phyloP scores from a whole-genome alignment of 139 green algal species.

The Coelastrella sp. region DNA sequence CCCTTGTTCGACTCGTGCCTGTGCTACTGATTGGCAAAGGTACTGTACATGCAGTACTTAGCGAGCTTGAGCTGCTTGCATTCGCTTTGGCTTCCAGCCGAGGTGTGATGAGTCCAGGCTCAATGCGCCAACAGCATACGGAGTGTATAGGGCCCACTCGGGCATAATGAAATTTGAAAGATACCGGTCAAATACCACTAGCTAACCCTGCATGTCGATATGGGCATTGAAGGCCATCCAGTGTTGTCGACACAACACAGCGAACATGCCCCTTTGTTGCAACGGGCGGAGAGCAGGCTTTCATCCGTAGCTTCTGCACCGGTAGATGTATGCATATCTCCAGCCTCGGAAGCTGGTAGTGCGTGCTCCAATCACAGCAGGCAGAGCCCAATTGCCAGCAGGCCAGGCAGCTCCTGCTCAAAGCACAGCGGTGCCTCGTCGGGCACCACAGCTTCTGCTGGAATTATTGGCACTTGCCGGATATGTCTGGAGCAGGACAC shows the following conservation, averaged over 20 bases:
- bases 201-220: not conserved
- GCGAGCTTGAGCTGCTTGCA: not conserved
- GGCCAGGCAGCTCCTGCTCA: not conserved
- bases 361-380: not conserved
- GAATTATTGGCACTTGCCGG: not conserved
- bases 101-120: not conserved
- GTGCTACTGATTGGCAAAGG: no score
- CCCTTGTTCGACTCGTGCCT: no score
- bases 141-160: no score
- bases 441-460: not conserved
- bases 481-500: slow-evolving; percentile 32
- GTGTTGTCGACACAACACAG: not conserved
- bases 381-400: not conserved
- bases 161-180: no score
- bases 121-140: no score
- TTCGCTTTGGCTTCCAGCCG: not conserved
- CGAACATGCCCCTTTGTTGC: not conserved
- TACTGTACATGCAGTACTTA: not conserved
- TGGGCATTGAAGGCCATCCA: not conserved
- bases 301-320: not conserved
- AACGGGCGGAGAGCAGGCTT: not conserved
- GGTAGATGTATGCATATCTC: not conserved
- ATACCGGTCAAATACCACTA: no score
- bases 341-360: not conserved
- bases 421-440: not conserved